Evolutionary conservation across 106 monocot species (phyloP), one percentile per base, ranked within the genome.

Genomic region (Dendrobium huoshanense): DNA sequence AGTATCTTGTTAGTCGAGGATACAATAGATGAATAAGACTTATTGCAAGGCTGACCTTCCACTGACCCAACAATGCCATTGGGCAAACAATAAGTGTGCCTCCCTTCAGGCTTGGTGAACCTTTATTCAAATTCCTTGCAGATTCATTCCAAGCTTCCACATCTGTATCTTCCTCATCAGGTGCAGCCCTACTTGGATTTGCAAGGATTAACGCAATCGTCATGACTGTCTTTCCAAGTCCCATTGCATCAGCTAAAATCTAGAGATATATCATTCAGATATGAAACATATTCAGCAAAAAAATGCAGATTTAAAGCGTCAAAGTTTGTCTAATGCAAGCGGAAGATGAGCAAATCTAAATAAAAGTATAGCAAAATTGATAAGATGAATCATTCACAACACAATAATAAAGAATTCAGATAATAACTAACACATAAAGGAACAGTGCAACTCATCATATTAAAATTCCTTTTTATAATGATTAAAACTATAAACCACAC

Each of bases 191-290:
- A 37, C 79, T 81, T 75, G 90, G 82, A 11, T 87, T 90, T 77
- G 81, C 19, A 27, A 96, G 93, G 74, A 96, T 80, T 9, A 96
- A 68, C 76, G 96, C 79, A 83, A 96, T 96, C 47, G 91, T 96
- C 96, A 96, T 96, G 43, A 96, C 91, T 77, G 96, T 96, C 80
- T 96, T 96, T 45, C 96, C 96, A 75, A 96, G 93, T 4, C 96
- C 96, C 96, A 93, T 96, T 55, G 96, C 96, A 92, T 96, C 96
- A 73, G 96, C 93, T 70, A 96, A 75, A 75, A 96, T 96, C 96
- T 96, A 75, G 2, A 65, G 10, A 42, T 58, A 58, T 49, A 72
- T 47, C 75, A 75, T 17, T 72, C 48, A 83, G 42, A 47, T 73
- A 17, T 58, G 59, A 78, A 67, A 73, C 41, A 80, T 3, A 42